Percentiles rank a stretch among this genome's conserved stretches.
These are phyloP conservation scores for Macrolepiota dolichaula DNA, from an alignment of 768 basidiomycete genomes.

Conservation along the genomic window DNA sequence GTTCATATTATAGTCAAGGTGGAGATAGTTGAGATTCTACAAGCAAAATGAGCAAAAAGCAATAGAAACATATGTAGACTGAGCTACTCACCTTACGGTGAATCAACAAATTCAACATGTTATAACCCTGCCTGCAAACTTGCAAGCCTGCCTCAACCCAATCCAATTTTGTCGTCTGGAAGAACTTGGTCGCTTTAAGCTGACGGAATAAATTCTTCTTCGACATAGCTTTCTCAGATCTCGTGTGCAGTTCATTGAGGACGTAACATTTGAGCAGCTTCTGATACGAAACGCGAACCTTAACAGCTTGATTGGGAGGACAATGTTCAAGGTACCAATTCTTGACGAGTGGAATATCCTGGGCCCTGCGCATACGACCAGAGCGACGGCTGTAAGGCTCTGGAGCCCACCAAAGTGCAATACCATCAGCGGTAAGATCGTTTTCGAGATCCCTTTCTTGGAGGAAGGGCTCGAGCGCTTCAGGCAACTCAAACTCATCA, in stretches of 20 bases:
- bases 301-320: constrained; percentile 92
- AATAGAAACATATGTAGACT: neutral
- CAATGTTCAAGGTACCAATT: constrained; percentile 99
- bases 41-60: constrained; percentile 8
- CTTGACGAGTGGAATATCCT: constrained; percentile 95
- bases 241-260: constrained; percentile 86
- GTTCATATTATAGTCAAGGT: constrained; percentile 98
- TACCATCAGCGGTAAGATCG: constrained; percentile 92
- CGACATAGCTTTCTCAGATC: constrained; percentile 93
- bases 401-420: constrained; percentile 98
- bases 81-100: constrained; percentile 79
- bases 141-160: constrained; percentile 99
- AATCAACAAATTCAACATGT: constrained; percentile 98
- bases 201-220: constrained; percentile 97
- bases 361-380: constrained; percentile 89
- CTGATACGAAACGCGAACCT: constrained; percentile 98
- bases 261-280: constrained; percentile 96
- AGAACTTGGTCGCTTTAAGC: constrained; percentile 98
- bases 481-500: constrained; percentile 85
- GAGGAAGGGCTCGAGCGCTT: constrained; percentile 76
- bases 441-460: constrained; percentile 77
- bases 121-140: constrained; percentile 98
- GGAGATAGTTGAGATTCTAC: constrained; percentile 88
- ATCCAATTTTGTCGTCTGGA: constrained; percentile 96
- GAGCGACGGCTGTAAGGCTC: constrained; percentile 93